phyloP scores from a whole-genome alignment of 257 asterid genomes.

The Solanum clarkiae region DNA sequence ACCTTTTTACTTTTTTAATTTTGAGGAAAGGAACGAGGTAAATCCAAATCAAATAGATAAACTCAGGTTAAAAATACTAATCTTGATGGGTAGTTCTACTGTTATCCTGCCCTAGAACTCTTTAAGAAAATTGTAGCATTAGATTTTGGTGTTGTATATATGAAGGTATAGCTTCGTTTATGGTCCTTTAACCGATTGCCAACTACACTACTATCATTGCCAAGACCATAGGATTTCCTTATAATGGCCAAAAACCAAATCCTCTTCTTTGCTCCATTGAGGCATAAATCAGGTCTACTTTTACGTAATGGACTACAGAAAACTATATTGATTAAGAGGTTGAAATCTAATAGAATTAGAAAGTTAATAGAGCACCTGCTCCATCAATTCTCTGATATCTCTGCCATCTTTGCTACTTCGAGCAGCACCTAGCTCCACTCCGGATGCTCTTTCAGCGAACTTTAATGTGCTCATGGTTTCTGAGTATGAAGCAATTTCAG shows the following conservation, averaged over 20 bases:
- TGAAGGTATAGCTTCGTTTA: background rate
- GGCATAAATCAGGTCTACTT: background rate
- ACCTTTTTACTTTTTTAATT: background rate
- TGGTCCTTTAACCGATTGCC: background rate
- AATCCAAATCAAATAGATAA: background rate
- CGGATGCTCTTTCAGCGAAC: slow-evolving; percentile 94
- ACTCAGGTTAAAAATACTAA: background rate
- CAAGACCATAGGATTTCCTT: background rate
- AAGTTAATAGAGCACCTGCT: slow-evolving; percentile 40
- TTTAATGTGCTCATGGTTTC: slow-evolving; percentile 76
- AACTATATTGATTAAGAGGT: background rate
- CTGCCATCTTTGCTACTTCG: slow-evolving; percentile 83
- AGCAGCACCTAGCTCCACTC: slow-evolving; percentile 97
- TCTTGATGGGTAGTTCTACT: background rate
- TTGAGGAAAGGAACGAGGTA: background rate
- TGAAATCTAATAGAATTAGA: background rate
- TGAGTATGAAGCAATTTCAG: slow-evolving; percentile 49
- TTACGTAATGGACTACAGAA: background rate
- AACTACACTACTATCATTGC: background rate
- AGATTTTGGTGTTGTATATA: background rate
- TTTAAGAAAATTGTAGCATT: background rate
- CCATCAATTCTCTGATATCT: slow-evolving; percentile 82
- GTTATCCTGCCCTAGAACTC: background rate
- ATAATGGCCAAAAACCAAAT: background rate
- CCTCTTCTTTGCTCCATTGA: background rate